Evolutionary conservation across 2,329 filamentous ascomycete genomes (phyloP).

Genomic region (Penicillium polonicum): DNA sequence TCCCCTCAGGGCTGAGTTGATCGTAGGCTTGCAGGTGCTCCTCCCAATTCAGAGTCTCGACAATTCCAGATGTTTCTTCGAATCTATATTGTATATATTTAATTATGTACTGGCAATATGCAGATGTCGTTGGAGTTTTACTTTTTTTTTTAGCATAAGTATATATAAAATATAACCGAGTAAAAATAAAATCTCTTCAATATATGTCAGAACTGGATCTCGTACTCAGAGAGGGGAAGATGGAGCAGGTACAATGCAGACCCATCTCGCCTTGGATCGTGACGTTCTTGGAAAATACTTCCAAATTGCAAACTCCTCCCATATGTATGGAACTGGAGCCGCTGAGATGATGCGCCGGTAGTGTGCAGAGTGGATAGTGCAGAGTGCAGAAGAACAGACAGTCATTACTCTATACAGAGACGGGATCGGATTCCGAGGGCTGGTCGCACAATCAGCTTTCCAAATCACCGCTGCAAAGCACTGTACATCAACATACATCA

Average conservation of each 20-base stretch:
- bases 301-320: neutral
- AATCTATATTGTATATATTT: neutral
- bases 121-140: neutral
- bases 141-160: no score
- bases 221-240: neutral
- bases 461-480: neutral
- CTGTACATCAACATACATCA: neutral
- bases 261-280: neutral
- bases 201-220: neutral
- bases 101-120: neutral
- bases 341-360: neutral
- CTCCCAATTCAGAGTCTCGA: neutral
- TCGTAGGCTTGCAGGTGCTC: neutral
- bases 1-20: neutral
- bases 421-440: neutral
- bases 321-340: neutral
- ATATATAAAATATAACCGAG: no score
- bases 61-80: neutral
- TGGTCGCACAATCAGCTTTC: neutral
- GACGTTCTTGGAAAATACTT: neutral
- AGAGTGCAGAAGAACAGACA: neutral
- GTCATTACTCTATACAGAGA: neutral
- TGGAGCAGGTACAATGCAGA: slow-evolving; percentile 3
- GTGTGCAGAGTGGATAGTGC: neutral
- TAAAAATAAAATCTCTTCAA: neutral